Percentiles rank a stretch among this genome's conserved stretches.
Evolutionary conservation across 2,329 filamentous ascomycete genomes (phyloP).

Genomic region (Diplocarpon rosae): DNA sequence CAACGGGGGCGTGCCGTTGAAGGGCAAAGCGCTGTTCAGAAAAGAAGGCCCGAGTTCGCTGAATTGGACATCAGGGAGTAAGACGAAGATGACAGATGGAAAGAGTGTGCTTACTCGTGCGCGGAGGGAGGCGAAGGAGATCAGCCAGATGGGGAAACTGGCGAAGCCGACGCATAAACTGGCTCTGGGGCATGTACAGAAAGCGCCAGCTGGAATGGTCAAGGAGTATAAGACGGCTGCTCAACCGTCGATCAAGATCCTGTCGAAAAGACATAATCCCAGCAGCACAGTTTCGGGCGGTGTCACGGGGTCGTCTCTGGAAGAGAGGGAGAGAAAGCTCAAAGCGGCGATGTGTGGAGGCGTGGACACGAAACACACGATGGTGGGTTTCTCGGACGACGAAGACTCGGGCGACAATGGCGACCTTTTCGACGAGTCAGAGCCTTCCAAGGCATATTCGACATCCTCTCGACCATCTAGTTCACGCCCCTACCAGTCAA

Average conservation of each 20-base stretch:
- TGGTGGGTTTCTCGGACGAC: constrained; percentile 20
- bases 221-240: constrained; percentile 38
- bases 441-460: not conserved
- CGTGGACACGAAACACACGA: constrained; percentile 6
- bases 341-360: constrained; percentile 17
- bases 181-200: constrained; percentile 30
- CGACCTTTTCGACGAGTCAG: constrained; percentile 19
- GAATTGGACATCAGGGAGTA: constrained; percentile 37
- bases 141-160: constrained; percentile 37
- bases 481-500: constrained; percentile 2
- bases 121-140: constrained; percentile 44
- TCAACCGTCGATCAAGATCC: constrained; percentile 26
- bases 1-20: constrained; percentile 26
- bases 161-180: constrained; percentile 31
- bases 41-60: constrained; percentile 28
- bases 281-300: constrained; percentile 12
- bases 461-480: constrained; percentile 1
- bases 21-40: constrained; percentile 18
- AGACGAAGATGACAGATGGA: constrained; percentile 40
- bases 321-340: constrained; percentile 29
- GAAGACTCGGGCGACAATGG: constrained; percentile 10
- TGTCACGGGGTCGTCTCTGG: constrained; percentile 18
- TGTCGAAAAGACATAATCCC: constrained; percentile 22
- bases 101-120: constrained; percentile 46
- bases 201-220: constrained; percentile 43